These are phyloP conservation scores for Aureobasidium mangrovei DNA, from an alignment of 2,329 filamentous ascomycete genomes.

Conservation along the genomic window DNA sequence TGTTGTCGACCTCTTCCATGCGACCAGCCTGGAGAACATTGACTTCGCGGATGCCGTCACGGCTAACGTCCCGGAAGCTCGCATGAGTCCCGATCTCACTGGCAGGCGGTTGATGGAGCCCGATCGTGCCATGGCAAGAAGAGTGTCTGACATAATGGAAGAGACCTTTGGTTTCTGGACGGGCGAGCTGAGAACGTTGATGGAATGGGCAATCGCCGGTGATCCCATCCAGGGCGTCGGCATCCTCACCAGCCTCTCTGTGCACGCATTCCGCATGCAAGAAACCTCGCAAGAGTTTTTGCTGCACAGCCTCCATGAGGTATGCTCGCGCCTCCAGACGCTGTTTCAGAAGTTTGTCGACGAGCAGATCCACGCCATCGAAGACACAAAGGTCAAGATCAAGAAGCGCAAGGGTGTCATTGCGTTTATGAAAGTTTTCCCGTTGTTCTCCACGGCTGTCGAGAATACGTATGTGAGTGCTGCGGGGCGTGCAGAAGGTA, in stretches of 20 bases:
- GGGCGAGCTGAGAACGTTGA: slow-evolving; percentile 64
- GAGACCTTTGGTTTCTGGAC: slow-evolving; percentile 77
- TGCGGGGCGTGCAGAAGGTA: slow-evolving; percentile 38
- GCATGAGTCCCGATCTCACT: slow-evolving; percentile 59
- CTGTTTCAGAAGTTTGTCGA: slow-evolving; percentile 86
- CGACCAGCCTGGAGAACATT: slow-evolving; percentile 69
- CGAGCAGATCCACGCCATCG: slow-evolving; percentile 88
- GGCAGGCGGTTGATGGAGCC: slow-evolving; percentile 75
- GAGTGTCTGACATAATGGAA: slow-evolving; percentile 81
- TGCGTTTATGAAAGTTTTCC: slow-evolving; percentile 88
- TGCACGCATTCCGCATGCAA: slow-evolving; percentile 66
- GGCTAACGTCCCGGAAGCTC: slow-evolving; percentile 54
- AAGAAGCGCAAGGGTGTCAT: slow-evolving; percentile 98
- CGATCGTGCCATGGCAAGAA: slow-evolving; percentile 75
- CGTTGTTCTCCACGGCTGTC: slow-evolving; percentile 69
- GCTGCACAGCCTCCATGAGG: slow-evolving; percentile 59
- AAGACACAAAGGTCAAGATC: slow-evolving; percentile 97
- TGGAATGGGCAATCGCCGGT: slow-evolving; percentile 72
- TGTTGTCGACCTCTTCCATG: slow-evolving; percentile 91
- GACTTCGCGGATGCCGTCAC: slow-evolving; percentile 79
- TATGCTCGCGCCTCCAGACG: slow-evolving; percentile 64
- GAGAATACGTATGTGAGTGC: slow-evolving; percentile 66
- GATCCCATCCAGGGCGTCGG: slow-evolving; percentile 92
- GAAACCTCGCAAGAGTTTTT: slow-evolving; percentile 93
- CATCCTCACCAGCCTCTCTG: slow-evolving; percentile 70